Evolutionary conservation across 148 eudicot genomes (phyloP).

Genomic region (Silene uniflora): DNA sequence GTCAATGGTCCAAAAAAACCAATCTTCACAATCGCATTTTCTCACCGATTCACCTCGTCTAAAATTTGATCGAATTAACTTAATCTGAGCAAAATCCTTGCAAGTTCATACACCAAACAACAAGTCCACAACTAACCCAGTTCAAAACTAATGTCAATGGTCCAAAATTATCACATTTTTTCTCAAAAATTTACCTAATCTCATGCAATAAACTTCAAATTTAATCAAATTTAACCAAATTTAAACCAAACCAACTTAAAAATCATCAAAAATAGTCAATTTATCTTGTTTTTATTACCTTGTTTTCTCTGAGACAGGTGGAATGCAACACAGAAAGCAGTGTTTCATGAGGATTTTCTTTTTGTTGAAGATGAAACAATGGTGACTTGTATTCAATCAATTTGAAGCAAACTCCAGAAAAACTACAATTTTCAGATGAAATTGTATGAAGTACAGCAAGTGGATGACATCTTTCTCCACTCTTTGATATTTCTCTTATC

Average conservation of each 20-base stretch:
- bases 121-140: neutral
- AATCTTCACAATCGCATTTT: neutral
- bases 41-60: neutral
- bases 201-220: neutral
- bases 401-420: constrained; percentile 66
- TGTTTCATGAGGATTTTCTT: constrained; percentile 36
- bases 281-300: constrained; percentile 50
- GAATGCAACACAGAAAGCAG: constrained; percentile 73
- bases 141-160: neutral
- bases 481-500: constrained; percentile 55
- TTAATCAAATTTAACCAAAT: neutral
- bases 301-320: constrained; percentile 84
- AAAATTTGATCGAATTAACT: no score
- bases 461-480: constrained; percentile 92
- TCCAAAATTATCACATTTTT: neutral
- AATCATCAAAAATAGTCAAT: neutral
- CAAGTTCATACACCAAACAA: no score
- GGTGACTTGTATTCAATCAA: constrained; percentile 57
- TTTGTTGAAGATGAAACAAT: constrained; percentile 24
- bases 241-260: neutral
- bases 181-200: neutral
- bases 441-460: constrained; percentile 81
- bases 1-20: neutral
- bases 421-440: constrained; percentile 1
- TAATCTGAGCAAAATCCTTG: no score